These are phyloP conservation scores for Apophysomyces variabilis DNA, from an alignment of 371 early-diverging fungal genomes.

Conservation along the genomic window DNA sequence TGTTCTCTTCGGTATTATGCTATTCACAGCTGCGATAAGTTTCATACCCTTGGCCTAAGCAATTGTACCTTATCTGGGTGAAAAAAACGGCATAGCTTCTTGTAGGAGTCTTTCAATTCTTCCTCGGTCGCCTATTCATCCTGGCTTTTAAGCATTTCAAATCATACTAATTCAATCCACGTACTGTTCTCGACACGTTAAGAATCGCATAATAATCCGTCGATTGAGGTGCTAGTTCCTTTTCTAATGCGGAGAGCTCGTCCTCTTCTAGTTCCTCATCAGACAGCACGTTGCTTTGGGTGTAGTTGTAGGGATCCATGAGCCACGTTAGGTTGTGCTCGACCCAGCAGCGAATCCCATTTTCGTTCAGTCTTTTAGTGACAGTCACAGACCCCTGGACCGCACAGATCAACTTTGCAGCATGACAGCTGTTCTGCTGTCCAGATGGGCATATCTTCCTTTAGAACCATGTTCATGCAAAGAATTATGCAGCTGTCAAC, in stretches of 20 bases:
- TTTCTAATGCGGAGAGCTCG: slow-evolving; percentile 47
- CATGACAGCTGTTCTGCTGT: too few species aligned
- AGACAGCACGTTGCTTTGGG: slow-evolving; percentile 27
- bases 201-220: slow-evolving; percentile 84
- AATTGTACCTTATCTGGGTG: slow-evolving; percentile 82
- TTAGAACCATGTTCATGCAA: too few species aligned
- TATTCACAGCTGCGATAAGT: background rate
- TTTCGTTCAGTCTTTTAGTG: background rate
- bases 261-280: slow-evolving; percentile 54
- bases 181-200: slow-evolving; percentile 79
- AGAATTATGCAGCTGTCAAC: too few species aligned
- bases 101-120: slow-evolving; percentile 86
- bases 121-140: slow-evolving; percentile 76
- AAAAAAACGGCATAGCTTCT: slow-evolving; percentile 79
- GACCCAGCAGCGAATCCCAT: background rate
- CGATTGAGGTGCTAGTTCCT: slow-evolving; percentile 51
- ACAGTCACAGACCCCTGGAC: slow-evolving; percentile 3
- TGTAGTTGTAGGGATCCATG: slow-evolving; percentile 65
- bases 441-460: too few species aligned
- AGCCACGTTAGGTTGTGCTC: background rate
- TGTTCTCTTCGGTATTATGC: slow-evolving; percentile 31
- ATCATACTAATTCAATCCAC: slow-evolving; percentile 11
- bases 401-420: too few species aligned
- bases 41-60: background rate
- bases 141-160: background rate